A percentile compares a stretch with the other conserved stretches of the same genome.
Evolutionary conservation across 164 flowering plant genomes (phyloP).

Genomic region (Aristolochia fimbriata): DNA sequence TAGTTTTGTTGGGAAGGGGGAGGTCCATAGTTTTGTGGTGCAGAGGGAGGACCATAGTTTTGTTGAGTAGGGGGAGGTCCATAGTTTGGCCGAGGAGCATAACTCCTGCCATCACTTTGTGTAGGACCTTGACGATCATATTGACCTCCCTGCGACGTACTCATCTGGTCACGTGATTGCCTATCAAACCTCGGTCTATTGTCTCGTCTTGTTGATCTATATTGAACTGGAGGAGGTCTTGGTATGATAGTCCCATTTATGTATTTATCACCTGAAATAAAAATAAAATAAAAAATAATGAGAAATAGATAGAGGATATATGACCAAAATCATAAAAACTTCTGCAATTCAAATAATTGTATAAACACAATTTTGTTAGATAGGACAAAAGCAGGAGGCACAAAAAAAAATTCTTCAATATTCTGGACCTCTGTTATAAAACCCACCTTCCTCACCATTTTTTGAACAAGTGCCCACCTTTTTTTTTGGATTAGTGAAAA

Average conservation of each 20-base stretch:
- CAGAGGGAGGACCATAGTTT: conserved; percentile 14
- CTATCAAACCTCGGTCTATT: conserved; percentile 32
- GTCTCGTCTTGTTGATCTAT: conserved; percentile 30
- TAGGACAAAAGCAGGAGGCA: too few species aligned
- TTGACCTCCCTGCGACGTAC: conserved; percentile 20
- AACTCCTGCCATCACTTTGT: conserved; percentile 30
- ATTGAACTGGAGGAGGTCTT: conserved; percentile 69
- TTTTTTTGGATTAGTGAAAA: too few species aligned
- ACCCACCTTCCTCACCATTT: too few species aligned
- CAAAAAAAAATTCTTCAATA: too few species aligned
- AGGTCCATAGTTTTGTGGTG: too few species aligned
- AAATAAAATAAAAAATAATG: not conserved
- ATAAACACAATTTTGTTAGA: too few species aligned
- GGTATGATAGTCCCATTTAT: conserved; percentile 73
- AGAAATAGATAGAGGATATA: too few species aligned
- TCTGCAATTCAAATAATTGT: too few species aligned
- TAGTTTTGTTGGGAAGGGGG: conserved; percentile 8
- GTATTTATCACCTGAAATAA: conserved; percentile 73
- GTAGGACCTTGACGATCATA: conserved; percentile 11
- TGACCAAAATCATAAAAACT: too few species aligned
- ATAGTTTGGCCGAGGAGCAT: conserved; percentile 10
- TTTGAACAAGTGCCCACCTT: too few species aligned
- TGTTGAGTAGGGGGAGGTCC: conserved; percentile 14
- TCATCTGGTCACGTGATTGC: conserved; percentile 24
- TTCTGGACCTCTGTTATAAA: too few species aligned